Evolutionary conservation across 2,329 filamentous ascomycete genomes (phyloP).

Genomic region (Penicillium carneum): DNA sequence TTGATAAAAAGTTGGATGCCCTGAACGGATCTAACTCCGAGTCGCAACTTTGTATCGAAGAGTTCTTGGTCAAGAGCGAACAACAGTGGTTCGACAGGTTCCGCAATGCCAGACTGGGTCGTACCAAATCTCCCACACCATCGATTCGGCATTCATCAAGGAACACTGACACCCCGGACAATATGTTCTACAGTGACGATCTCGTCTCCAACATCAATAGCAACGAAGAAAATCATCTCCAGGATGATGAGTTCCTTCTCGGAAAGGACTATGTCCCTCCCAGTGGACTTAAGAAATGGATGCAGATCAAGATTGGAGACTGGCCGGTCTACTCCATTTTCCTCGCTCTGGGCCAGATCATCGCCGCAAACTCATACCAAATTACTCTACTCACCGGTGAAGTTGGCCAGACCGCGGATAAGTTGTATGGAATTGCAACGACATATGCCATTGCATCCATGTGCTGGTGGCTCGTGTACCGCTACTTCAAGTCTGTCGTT

Average conservation of each 20-base stretch:
- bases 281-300: conserved; percentile 62
- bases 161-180: conserved; percentile 47
- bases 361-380: conserved; percentile 72
- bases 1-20: conserved; percentile 63
- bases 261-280: conserved; percentile 65
- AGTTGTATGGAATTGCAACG: conserved; percentile 67
- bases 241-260: conserved; percentile 63
- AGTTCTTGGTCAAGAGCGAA: conserved; percentile 70
- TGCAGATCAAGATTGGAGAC: conserved; percentile 65
- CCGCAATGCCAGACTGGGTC: conserved; percentile 65
- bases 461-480: conserved; percentile 69
- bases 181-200: conserved; percentile 52
- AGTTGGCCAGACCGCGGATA: conserved; percentile 64
- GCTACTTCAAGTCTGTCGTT: conserved; percentile 64
- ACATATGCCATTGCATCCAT: conserved; percentile 66
- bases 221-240: conserved; percentile 43
- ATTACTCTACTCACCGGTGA: conserved; percentile 74
- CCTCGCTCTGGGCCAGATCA: conserved; percentile 67
- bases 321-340: conserved; percentile 71
- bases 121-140: conserved; percentile 52
- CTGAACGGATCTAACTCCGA: conserved; percentile 66
- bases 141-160: conserved; percentile 43
- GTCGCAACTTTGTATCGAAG: conserved; percentile 67
- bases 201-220: conserved; percentile 40
- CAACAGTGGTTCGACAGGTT: conserved; percentile 70